phyloP scores from a whole-genome alignment of 169 alveolate genomes.

The Theileria parva region DNA sequence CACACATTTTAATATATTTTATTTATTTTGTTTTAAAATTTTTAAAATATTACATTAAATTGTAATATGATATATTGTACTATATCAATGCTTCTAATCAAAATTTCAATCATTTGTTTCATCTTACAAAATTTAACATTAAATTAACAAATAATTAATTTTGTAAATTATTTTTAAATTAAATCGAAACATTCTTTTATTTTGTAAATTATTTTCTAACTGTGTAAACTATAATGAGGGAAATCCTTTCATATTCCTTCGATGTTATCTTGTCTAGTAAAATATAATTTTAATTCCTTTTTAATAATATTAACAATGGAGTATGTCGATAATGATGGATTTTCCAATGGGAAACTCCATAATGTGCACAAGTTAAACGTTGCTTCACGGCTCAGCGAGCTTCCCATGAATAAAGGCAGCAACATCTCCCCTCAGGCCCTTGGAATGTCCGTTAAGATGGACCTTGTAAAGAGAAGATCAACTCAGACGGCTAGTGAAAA shows the following conservation, averaged over 20 bases:
- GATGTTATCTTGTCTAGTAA: not conserved
- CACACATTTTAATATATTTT: constrained; percentile 8
- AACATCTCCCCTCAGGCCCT: constrained; percentile 66
- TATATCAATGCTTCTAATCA: not conserved
- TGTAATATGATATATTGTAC: not conserved
- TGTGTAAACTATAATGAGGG: not conserved
- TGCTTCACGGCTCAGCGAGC: constrained; percentile 45
- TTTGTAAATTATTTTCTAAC: not conserved
- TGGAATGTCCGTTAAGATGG: constrained; percentile 62
- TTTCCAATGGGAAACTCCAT: constrained; percentile 28
- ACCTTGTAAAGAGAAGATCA: constrained; percentile 59
- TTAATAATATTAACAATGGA: constrained; percentile 29
- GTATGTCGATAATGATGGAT: constrained; percentile 45
- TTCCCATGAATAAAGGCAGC: constrained; percentile 56
- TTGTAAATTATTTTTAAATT: too few species aligned
- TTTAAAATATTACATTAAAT: not conserved
- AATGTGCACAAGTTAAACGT: constrained; percentile 45
- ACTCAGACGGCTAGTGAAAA: constrained; percentile 57
- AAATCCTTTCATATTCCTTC: not conserved
- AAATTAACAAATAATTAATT: too few species aligned
- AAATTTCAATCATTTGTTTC: not conserved
- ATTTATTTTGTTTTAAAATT: not conserved
- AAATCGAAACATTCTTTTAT: too few species aligned
- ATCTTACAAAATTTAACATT: not conserved
- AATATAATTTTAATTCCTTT: not conserved